Conservation (phyloP, 148 eudicot species). For the Rhododendron vialii region DNA sequence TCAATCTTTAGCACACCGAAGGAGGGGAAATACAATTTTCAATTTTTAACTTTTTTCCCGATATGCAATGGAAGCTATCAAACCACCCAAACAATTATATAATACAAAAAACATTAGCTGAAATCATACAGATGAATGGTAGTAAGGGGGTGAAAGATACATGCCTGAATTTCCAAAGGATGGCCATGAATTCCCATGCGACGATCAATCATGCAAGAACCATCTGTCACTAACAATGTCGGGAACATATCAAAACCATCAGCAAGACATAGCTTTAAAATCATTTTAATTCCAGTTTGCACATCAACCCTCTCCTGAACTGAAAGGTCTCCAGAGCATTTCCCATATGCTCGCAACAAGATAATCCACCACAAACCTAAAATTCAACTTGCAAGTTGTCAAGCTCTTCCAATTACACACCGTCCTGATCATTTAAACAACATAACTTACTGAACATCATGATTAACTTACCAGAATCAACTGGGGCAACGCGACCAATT, state of each 20-base stretch:
- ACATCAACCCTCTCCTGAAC: conserved; percentile 50
- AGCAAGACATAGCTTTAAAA: conserved; percentile 43
- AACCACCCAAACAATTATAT: not conserved
- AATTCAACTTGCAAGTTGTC: conserved; percentile 15
- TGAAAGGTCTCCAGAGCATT: conserved; percentile 34
- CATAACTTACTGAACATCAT: not conserved
- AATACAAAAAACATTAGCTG: not conserved
- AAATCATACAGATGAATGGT: not conserved
- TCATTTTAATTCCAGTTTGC: conserved; percentile 51
- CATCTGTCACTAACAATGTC: conserved; percentile 46
- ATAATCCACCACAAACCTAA: conserved; percentile 61
- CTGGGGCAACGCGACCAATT: conserved; percentile 58
- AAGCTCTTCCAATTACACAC: not conserved
- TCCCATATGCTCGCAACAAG: conserved; percentile 52
- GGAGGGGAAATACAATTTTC: not conserved
- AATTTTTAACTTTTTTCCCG: not conserved
- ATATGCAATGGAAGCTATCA: not conserved
- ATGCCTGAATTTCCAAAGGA: conserved; percentile 50
- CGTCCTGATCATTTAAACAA: not conserved
- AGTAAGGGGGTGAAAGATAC: not conserved
- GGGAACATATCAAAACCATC: conserved; percentile 66
- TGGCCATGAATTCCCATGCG: conserved; percentile 60
- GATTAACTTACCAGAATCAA: conserved; percentile 40
- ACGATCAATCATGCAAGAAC: conserved; percentile 60
- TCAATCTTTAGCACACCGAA: not conserved